phyloP scores from a whole-genome alignment of 352 stramenopile species.

The Pythium brachiatum region DNA sequence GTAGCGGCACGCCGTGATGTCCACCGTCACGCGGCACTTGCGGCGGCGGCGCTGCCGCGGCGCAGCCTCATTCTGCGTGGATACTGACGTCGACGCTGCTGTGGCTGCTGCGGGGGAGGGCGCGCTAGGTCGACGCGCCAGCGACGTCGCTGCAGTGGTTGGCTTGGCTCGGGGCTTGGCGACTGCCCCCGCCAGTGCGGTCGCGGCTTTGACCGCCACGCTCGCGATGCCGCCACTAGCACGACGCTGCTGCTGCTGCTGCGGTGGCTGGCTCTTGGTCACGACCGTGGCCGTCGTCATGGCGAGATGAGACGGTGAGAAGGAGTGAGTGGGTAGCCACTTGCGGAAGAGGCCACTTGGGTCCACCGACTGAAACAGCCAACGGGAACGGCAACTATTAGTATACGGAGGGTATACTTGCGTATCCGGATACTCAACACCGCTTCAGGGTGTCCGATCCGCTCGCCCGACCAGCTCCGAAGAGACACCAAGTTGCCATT shows the following conservation, averaged over 20 bases:
- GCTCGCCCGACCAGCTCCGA: neutral
- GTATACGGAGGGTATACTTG: conserved; percentile 17
- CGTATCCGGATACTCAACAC: conserved; percentile 18
- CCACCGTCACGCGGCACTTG: conserved; percentile 33
- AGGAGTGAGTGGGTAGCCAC: neutral
- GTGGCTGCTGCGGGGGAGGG: neutral
- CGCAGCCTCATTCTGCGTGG: neutral
- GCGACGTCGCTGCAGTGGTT: neutral
- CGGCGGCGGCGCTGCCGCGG: conserved; percentile 7
- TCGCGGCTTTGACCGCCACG: conserved; percentile 12
- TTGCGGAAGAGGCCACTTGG: neutral
- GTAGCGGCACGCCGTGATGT: conserved; percentile 43
- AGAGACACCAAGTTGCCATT: conserved; percentile 4
- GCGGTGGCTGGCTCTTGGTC: neutral
- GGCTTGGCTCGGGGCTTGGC: neutral
- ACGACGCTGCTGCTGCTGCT: conserved; percentile 1
- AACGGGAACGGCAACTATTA: conserved; percentile 4
- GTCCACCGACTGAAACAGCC: conserved; percentile 1
- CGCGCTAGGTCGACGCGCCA: neutral
- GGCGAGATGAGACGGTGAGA: neutral
- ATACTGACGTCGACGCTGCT: too few species aligned
- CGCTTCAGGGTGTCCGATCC: conserved; percentile 2
- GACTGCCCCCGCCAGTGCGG: neutral
- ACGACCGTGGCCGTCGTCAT: neutral
- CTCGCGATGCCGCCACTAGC: neutral